A percentile compares a stretch with the other conserved stretches of the same genome.
phyloP scores from a whole-genome alignment of 805 yeast species.

The Schizosaccharomyces osmophilus region DNA sequence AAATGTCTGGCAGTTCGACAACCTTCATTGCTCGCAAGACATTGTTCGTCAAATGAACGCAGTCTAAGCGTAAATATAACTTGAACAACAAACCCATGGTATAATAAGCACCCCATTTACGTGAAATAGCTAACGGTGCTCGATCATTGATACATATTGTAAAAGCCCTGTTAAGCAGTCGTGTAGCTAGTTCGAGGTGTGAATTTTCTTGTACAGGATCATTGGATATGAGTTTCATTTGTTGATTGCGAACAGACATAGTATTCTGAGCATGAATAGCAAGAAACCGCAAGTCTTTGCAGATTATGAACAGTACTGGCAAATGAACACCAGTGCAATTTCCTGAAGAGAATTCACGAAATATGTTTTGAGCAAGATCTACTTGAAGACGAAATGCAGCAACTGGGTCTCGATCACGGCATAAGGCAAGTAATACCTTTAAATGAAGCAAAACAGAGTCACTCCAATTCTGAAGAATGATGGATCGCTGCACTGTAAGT shows the following conservation, averaged over 20 bases:
- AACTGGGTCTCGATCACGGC: not conserved
- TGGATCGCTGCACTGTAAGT: not conserved
- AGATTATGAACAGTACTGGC: not conserved
- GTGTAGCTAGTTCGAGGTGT: constrained; percentile 29
- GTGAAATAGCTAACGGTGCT: constrained; percentile 23
- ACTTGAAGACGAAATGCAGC: not conserved
- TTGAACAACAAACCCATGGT: constrained; percentile 47
- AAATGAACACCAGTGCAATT: not conserved
- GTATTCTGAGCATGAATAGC: not conserved
- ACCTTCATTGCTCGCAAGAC: constrained; percentile 44
- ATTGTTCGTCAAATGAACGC: constrained; percentile 49
- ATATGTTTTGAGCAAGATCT: not conserved
- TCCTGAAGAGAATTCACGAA: not conserved
- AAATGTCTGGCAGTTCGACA: constrained; percentile 30
- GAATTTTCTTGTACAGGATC: not conserved
- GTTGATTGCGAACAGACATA: not conserved
- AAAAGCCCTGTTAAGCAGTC: constrained; percentile 46
- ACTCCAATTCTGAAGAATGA: not conserved
- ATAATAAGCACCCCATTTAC: constrained; percentile 41
- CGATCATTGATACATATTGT: constrained; percentile 60
- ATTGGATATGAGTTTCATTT: not conserved
- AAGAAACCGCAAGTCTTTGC: not conserved
- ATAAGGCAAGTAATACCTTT: not conserved
- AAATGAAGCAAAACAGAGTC: not conserved
- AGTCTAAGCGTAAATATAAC: constrained; percentile 38